These are phyloP conservation scores for Rubus idaeus DNA, from an alignment of 306 rosid genomes.

Conservation along the genomic window DNA sequence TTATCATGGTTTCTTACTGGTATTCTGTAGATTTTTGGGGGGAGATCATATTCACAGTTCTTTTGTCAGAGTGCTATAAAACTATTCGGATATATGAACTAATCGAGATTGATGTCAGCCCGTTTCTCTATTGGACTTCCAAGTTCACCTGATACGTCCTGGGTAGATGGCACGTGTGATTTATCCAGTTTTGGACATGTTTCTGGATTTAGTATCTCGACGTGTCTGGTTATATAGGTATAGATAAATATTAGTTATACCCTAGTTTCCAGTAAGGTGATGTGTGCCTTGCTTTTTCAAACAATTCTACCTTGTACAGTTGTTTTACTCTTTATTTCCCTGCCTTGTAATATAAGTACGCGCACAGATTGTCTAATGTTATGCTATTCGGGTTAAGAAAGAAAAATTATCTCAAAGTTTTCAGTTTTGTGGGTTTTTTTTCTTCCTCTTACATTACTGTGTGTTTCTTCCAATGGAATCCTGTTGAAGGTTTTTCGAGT, in stretches of 20 bases:
- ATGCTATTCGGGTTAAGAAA: background rate
- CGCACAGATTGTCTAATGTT: conserved; percentile 24
- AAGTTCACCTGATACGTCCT: conserved; percentile 26
- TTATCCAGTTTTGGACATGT: conserved; percentile 50
- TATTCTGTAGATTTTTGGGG: conserved; percentile 12
- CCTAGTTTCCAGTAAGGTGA: conserved; percentile 27
- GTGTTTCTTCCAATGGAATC: background rate
- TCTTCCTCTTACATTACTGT: background rate
- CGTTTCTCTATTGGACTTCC: conserved; percentile 15
- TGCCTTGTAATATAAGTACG: conserved; percentile 46
- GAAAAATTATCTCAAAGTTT: background rate
- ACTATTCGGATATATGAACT: conserved; percentile 40
- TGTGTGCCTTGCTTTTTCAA: conserved; percentile 34
- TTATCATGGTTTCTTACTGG: background rate
- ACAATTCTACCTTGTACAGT: conserved; percentile 44
- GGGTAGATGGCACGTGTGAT: conserved; percentile 41
- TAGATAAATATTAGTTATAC: conserved; percentile 28
- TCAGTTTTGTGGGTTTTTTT: background rate
- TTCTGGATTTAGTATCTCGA: conserved; percentile 41
- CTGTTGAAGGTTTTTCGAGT: background rate
- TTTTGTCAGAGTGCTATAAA: conserved; percentile 32
- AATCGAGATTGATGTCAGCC: conserved; percentile 34
- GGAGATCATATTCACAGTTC: conserved; percentile 5
- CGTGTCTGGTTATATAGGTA: conserved; percentile 26
- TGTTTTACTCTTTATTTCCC: conserved; percentile 16